Conservation (phyloP, 2,329 filamentous ascomycete species). For the Trichoderma lentiforme region DNA sequence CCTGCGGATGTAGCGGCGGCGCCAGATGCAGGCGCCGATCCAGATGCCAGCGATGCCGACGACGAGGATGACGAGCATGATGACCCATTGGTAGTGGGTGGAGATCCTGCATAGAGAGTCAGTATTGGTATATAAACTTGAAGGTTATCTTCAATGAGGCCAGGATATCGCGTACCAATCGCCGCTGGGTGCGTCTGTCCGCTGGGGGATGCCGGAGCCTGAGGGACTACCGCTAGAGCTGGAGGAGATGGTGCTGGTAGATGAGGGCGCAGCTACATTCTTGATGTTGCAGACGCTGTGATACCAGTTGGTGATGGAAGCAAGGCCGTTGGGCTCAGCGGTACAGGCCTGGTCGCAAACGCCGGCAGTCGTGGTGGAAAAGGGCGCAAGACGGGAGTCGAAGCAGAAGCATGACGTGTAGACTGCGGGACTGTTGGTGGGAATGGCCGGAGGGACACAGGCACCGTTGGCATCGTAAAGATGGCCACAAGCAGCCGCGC, state of each 20-base stretch:
- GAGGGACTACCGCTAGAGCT: slow-evolving; percentile 14
- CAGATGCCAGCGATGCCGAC: slow-evolving; percentile 66
- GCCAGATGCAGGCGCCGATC: slow-evolving; percentile 66
- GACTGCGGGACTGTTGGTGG: slow-evolving; percentile 45
- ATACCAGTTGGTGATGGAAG: slow-evolving; percentile 68
- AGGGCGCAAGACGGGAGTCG: slow-evolving; percentile 54
- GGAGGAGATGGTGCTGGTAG: slow-evolving; percentile 19
- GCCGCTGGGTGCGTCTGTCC: slow-evolving; percentile 33
- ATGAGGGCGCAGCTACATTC: slow-evolving; percentile 21
- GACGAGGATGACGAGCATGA: slow-evolving; percentile 73
- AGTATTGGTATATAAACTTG: neutral
- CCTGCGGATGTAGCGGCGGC: slow-evolving; percentile 69
- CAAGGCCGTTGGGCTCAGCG: slow-evolving; percentile 43
- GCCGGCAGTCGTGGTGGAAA: slow-evolving; percentile 53
- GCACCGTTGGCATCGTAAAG: slow-evolving; percentile 68
- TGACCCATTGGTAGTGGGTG: slow-evolving; percentile 73
- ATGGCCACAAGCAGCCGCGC: slow-evolving; percentile 55
- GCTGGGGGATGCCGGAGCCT: neutral
- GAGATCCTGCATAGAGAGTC: slow-evolving; percentile 51
- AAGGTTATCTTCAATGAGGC: neutral
- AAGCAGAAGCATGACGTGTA: slow-evolving; percentile 74
- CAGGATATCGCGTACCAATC: slow-evolving; percentile 42
- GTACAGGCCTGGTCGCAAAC: slow-evolving; percentile 62
- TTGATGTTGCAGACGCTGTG: slow-evolving; percentile 58
- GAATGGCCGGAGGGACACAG: slow-evolving; percentile 60